Conservation (phyloP, 2,329 filamentous ascomycete species). For the Lojkania enalia region DNA sequence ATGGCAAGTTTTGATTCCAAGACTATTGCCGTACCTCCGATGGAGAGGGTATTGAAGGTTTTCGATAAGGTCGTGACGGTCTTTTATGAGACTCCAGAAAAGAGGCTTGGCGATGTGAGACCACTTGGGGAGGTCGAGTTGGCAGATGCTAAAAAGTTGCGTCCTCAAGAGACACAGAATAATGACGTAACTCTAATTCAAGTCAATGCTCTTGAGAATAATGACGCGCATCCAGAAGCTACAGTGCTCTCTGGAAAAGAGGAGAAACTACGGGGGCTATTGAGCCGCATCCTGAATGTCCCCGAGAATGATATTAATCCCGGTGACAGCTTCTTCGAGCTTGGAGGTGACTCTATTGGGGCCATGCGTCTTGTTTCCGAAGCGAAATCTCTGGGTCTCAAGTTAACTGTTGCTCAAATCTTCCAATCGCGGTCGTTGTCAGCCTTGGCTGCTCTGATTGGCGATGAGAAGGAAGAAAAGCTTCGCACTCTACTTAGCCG, state of each 20-base stretch:
- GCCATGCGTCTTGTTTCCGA: conserved; percentile 52
- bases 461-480: conserved; percentile 35
- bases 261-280: conserved; percentile 26
- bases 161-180: conserved; percentile 25
- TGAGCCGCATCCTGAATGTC: conserved; percentile 35
- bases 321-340: conserved; percentile 49
- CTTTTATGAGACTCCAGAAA: conserved; percentile 50
- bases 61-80: conserved; percentile 56
- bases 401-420: conserved; percentile 49
- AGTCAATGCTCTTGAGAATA: background rate
- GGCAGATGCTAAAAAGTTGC: conserved; percentile 30
- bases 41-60: conserved; percentile 58
- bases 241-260: background rate
- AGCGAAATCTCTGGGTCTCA: conserved; percentile 39
- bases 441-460: conserved; percentile 58
- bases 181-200: no score
- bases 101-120: conserved; percentile 33
- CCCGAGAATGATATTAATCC: conserved; percentile 39
- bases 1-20: conserved; percentile 69
- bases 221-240: background rate
- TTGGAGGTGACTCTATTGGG: conserved; percentile 52
- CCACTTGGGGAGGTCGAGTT: conserved; percentile 34
- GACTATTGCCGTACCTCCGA: conserved; percentile 56
- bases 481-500: conserved; percentile 30
- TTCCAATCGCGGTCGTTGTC: conserved; percentile 49